phyloP scores from a whole-genome alignment of 805 yeast species.

The Myxozyma melibiosi region DNA sequence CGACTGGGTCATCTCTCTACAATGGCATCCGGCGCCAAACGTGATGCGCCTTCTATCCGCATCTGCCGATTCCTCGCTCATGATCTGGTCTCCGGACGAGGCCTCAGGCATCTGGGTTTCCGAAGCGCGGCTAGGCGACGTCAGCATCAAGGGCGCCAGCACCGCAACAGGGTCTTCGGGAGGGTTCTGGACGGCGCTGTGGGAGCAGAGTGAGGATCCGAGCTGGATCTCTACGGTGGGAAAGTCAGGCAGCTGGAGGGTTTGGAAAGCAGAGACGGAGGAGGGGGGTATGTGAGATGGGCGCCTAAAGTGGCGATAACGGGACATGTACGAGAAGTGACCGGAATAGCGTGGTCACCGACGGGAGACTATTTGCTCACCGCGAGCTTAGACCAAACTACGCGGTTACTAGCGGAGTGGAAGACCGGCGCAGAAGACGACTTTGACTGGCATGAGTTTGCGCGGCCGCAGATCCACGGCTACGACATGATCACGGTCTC shows the following conservation, averaged over 20 bases:
- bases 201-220: conserved; percentile 54
- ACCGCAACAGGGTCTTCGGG: conserved; percentile 96
- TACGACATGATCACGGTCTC: conserved; percentile 88
- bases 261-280: conserved; percentile 56
- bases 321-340: conserved; percentile 74
- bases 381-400: conserved; percentile 80
- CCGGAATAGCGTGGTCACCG: conserved; percentile 67
- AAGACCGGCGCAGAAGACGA: conserved; percentile 40
- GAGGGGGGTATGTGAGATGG: conserved; percentile 44
- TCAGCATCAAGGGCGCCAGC: conserved; percentile 94
- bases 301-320: conserved; percentile 56
- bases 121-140: conserved; percentile 78
- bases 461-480: conserved; percentile 98
- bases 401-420: conserved; percentile 79
- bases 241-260: conserved; percentile 89
- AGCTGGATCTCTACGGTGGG: conserved; percentile 70
- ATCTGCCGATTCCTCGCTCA: conserved; percentile 89
- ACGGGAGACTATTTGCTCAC: conserved; percentile 42
- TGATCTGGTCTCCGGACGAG: conserved; percentile 90
- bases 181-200: conserved; percentile 67
- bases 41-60: conserved; percentile 70
- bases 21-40: conserved; percentile 68
- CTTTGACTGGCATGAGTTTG: conserved; percentile 80
- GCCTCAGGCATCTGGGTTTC: conserved; percentile 91
- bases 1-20: conserved; percentile 88